These are phyloP conservation scores for Hawksworthiomyces lignivorus DNA, from an alignment of 2,329 filamentous ascomycete species.

Conservation along the genomic window DNA sequence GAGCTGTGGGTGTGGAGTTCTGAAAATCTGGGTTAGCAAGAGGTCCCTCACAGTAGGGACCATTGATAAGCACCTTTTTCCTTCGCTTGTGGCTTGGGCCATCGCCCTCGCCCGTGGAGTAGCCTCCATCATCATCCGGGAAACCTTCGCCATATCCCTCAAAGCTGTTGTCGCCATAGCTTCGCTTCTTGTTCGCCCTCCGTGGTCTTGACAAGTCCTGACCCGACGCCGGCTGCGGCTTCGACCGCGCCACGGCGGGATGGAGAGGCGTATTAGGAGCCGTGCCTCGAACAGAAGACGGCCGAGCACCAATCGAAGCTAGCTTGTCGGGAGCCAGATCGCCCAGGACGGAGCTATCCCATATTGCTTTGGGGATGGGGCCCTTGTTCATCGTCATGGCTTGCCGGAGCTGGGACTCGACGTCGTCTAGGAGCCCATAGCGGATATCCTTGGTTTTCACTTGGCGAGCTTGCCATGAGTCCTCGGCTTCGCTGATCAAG, in stretches of 20 bases:
- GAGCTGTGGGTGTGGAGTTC: constrained; percentile 35
- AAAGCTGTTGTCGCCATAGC: constrained; percentile 67
- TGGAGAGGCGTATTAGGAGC: constrained; percentile 46
- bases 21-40: constrained; percentile 35
- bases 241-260: constrained; percentile 27
- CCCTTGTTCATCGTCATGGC: constrained; percentile 53
- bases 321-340: constrained; percentile 40
- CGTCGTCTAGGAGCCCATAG: constrained; percentile 41
- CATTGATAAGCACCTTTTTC: constrained; percentile 50
- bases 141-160: constrained; percentile 68
- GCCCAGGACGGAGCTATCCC: constrained; percentile 52
- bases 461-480: constrained; percentile 49
- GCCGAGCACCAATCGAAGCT: constrained; percentile 28
- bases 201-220: constrained; percentile 50
- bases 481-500: constrained; percentile 43
- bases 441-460: constrained; percentile 48
- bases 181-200: constrained; percentile 62
- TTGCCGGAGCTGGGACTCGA: constrained; percentile 36
- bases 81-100: constrained; percentile 49
- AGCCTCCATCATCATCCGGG: constrained; percentile 60
- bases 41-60: constrained; percentile 19
- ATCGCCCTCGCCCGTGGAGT: constrained; percentile 66
- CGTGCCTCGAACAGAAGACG: constrained; percentile 38
- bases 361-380: constrained; percentile 43
- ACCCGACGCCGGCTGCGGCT: constrained; percentile 23